A percentile compares a stretch with the other conserved stretches of the same genome.
phyloP scores from a whole-genome alignment of 2,329 filamentous ascomycete genomes.

The Blumeria graminis region DNA sequence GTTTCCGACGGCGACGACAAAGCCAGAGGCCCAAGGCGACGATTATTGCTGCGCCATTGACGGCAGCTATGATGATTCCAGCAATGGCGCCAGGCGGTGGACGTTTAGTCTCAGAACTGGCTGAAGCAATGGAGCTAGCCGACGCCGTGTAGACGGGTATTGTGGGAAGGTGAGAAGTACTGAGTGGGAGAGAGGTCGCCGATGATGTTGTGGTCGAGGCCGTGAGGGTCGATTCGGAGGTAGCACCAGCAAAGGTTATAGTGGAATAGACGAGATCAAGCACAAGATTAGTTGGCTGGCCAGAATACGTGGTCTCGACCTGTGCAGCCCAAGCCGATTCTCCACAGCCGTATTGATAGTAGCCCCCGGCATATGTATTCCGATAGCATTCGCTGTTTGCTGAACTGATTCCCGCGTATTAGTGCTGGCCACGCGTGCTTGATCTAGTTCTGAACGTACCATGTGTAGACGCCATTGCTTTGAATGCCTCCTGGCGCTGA shows the following conservation, averaged over 20 bases:
- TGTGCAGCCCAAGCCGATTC: constrained; percentile 7
- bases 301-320: constrained; percentile 10
- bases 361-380: constrained; percentile 11
- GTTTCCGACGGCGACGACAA: constrained; percentile 4
- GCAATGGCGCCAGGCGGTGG: constrained; percentile 7
- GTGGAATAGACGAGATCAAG: constrained; percentile 13
- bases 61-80: constrained; percentile 7
- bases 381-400: constrained; percentile 9
- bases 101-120: constrained; percentile 1
- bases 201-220: constrained; percentile 2
- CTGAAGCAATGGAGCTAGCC: constrained; percentile 1
- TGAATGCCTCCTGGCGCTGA: constrained; percentile 5
- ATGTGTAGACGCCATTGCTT: constrained; percentile 13
- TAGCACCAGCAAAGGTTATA: constrained; percentile 6
- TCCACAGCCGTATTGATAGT: constrained; percentile 12
- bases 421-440: constrained; percentile 2
- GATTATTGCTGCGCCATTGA: constrained; percentile 7
- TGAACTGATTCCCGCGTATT: constrained; percentile 6
- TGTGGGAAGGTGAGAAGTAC: constrained; percentile 1
- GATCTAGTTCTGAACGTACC: constrained; percentile 6
- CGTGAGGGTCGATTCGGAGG: constrained; percentile 2
- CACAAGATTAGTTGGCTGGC: constrained; percentile 9
- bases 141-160: background rate
- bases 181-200: background rate
- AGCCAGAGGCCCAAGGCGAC: constrained; percentile 6